Base-by-base conservation (phyloP, 2,329 filamentous ascomycete genomes). In the Neopestalotiopsis clavispora region DNA sequence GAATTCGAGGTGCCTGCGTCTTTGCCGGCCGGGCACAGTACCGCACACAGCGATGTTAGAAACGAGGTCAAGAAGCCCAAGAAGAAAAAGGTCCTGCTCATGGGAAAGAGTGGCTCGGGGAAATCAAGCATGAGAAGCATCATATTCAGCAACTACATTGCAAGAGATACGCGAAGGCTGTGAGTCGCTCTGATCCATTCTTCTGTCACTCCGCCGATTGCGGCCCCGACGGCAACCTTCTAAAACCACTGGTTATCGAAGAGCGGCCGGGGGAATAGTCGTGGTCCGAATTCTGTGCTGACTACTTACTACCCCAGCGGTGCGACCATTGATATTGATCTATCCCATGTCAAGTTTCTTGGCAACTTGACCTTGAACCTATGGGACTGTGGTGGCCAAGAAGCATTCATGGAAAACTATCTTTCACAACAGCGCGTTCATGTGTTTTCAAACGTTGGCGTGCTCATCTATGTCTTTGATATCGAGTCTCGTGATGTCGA, bases 51-150 rank as follows among this genome's bases (percentile, higher is more conserved):
- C 66, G 83, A 84, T 66, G 71, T 83, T 65, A 80, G 82, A 70
- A 83, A 76, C 73, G 86, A 88, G 78, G 82, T 89, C 72, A 89
- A 88, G 81, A 91, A 91, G 74, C 88, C 89, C 75, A 93, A 94
- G 85, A 95, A 95, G 87, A 94, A 93, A 84, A 95, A 95, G 87
- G 92, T 95, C 65, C 85, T 95, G 64, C 84, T 95, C 71, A 95
- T 95, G 96, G 96, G 96, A 75, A 98, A 98, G 85, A 97, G 94
- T 71, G 96, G 96, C 67, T 97, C 95, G 0, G 96, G 96, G 67
- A 99, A 99, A 83, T 98, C 95, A 57, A 98, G 94, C 68, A 99
- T 99, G 96, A 90, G 96, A 72, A 96, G 93, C 77, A 98, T 99
- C 78, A 98, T 99, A 80, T 99, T 99, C 83, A 97, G 94, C 85